Evolutionary conservation across 2,329 filamentous ascomycete genomes (phyloP).

Genomic region (Hortaea werneckii): DNA sequence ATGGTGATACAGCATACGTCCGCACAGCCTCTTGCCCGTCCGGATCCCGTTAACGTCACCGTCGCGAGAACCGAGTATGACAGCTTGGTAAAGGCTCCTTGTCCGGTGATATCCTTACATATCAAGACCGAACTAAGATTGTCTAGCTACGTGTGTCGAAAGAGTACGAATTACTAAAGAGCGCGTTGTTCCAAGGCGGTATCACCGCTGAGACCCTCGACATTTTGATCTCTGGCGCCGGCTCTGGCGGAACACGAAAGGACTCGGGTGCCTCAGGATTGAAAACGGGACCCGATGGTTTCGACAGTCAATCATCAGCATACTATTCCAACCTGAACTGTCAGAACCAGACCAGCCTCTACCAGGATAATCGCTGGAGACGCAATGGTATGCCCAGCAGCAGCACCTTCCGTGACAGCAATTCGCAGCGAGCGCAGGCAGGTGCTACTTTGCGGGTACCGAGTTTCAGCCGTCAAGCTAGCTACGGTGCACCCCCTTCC

Average conservation of each 20-base stretch:
- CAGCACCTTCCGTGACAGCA: slow-evolving; percentile 6
- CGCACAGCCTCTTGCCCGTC: slow-evolving; percentile 9
- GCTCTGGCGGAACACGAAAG: slow-evolving; percentile 6
- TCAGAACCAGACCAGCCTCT: background rate
- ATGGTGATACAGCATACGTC: slow-evolving; percentile 13
- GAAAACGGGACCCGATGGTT: slow-evolving; percentile 16
- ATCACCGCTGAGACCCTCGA: slow-evolving; percentile 41
- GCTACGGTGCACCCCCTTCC: slow-evolving; percentile 10
- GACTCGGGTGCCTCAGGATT: slow-evolving; percentile 7
- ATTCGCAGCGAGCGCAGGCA: background rate
- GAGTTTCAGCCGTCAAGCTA: slow-evolving; percentile 9
- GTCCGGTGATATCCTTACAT: background rate
- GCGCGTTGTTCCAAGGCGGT: slow-evolving; percentile 41
- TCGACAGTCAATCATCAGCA: slow-evolving; percentile 3
- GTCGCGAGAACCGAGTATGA: slow-evolving; percentile 55
- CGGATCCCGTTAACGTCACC: slow-evolving; percentile 32
- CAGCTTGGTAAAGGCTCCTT: slow-evolving; percentile 36
- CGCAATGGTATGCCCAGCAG: slow-evolving; percentile 3
- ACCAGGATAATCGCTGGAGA: slow-evolving; percentile 1
- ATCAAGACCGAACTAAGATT: background rate
- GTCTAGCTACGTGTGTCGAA: slow-evolving; percentile 31
- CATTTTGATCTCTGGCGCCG: slow-evolving; percentile 31
- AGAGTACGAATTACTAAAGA: slow-evolving; percentile 44
- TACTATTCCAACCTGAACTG: background rate
- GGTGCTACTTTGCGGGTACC: slow-evolving; percentile 2